Evolutionary conservation across 2,329 filamentous ascomycete species (phyloP).

Genomic region (Pyrenophora seminiperda): DNA sequence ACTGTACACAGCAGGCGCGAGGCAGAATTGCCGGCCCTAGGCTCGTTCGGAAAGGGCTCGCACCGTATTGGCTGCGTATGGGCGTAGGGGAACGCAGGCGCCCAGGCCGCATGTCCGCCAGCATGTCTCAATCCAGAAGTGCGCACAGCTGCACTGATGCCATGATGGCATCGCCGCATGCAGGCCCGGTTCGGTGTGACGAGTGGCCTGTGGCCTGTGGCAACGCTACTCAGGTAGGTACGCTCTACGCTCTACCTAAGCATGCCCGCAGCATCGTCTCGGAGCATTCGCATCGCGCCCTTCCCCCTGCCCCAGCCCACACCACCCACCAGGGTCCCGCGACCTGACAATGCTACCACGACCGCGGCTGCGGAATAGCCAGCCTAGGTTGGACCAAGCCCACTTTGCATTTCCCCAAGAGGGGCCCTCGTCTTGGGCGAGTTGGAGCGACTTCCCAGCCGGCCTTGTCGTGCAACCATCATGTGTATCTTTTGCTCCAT

Average conservation of each 20-base stretch:
- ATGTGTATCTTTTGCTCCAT: slow-evolving; percentile 44
- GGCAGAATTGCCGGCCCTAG: slow-evolving; percentile 34
- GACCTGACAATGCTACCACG: slow-evolving; percentile 50
- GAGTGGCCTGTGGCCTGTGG: slow-evolving; percentile 30
- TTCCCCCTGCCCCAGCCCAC: slow-evolving; percentile 22
- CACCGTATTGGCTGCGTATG: slow-evolving; percentile 25
- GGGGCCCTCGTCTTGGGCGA: slow-evolving; percentile 27
- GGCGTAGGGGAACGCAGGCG: not conserved
- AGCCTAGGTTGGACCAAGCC: slow-evolving; percentile 49
- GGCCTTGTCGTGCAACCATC: slow-evolving; percentile 38
- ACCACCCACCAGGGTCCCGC: slow-evolving; percentile 38
- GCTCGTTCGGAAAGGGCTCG: slow-evolving; percentile 19
- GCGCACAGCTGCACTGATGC: slow-evolving; percentile 25
- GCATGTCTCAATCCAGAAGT: slow-evolving; percentile 18
- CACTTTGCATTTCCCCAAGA: slow-evolving; percentile 35
- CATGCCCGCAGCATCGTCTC: slow-evolving; percentile 12
- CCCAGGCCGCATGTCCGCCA: not conserved
- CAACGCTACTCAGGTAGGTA: slow-evolving; percentile 26
- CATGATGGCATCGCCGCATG: slow-evolving; percentile 23
- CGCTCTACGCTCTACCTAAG: no score
- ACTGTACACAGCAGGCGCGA: no score
- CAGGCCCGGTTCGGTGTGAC: slow-evolving; percentile 35
- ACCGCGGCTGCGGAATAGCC: slow-evolving; percentile 51
- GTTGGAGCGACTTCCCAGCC: slow-evolving; percentile 35
- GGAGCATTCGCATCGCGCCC: slow-evolving; percentile 31